Evolutionary conservation across 1,139 yeast species (phyloP).

Genomic region (Meyerozyma athensensis): DNA sequence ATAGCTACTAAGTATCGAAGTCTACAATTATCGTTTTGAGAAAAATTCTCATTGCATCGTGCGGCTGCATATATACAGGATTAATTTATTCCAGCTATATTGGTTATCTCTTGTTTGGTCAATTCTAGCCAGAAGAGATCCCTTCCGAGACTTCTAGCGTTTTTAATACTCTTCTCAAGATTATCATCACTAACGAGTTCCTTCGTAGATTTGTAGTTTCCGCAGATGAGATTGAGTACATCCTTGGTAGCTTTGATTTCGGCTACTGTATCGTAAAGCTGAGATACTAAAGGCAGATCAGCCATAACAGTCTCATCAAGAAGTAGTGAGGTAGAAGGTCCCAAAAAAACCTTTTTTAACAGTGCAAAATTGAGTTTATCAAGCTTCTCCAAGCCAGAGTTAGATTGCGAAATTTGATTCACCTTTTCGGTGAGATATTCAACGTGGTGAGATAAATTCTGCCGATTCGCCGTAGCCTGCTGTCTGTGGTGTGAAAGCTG

Average conservation of each 20-base stretch:
- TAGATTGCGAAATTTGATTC: conserved; percentile 22
- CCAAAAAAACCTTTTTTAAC: conserved; percentile 17
- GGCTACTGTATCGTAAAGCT: conserved; percentile 60
- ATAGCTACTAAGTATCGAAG: conserved; percentile 20
- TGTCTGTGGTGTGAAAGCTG: conserved; percentile 35
- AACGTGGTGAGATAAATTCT: conserved; percentile 28
- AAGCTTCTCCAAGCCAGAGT: conserved; percentile 20
- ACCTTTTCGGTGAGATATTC: conserved; percentile 31
- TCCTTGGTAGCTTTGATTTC: conserved; percentile 70
- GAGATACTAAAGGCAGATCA: conserved; percentile 38
- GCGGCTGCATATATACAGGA: conserved; percentile 15
- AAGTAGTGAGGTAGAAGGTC: conserved; percentile 13
- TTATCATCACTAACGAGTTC: conserved; percentile 33
- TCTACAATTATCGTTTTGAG: conserved; percentile 2
- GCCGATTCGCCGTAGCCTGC: conserved; percentile 36
- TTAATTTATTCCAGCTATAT: conserved; percentile 15
- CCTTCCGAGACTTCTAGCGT: conserved; percentile 63
- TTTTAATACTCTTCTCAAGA: conserved; percentile 51
- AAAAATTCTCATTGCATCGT: conserved; percentile 15
- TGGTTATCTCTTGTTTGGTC: conserved; percentile 29
- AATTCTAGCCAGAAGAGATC: conserved; percentile 62
- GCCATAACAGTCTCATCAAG: conserved; percentile 38
- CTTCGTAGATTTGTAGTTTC: conserved; percentile 35
- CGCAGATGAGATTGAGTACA: conserved; percentile 52
- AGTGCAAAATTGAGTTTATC: conserved; percentile 22